Percentiles rank a stretch among this genome's conserved stretches.
Evolutionary conservation across 768 basidiomycete genomes (phyloP).

Genomic region (Hydnomerulius pinastri): DNA sequence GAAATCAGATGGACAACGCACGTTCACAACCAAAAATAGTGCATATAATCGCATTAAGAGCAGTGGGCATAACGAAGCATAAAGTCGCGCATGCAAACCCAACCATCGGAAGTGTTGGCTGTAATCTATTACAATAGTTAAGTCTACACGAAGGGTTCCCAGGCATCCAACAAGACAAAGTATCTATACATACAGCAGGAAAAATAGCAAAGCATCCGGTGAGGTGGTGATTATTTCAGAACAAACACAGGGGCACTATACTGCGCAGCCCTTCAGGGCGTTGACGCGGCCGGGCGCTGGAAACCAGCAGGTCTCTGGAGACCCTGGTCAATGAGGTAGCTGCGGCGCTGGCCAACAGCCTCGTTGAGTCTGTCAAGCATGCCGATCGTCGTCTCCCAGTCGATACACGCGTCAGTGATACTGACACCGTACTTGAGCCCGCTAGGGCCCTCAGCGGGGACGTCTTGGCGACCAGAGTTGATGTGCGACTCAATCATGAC

Average conservation of each 20-base stretch:
- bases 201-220: background rate
- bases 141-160: background rate
- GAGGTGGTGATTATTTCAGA: background rate
- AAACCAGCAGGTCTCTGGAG: constrained; percentile 30
- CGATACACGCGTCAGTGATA: constrained; percentile 91
- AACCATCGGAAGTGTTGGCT: background rate
- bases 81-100: background rate
- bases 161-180: background rate
- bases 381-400: constrained; percentile 75
- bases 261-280: constrained; percentile 7
- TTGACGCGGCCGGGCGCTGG: constrained; percentile 17
- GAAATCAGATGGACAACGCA: too few species aligned
- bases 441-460: constrained; percentile 69
- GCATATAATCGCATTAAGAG: too few species aligned
- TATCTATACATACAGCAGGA: background rate
- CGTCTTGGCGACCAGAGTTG: constrained; percentile 87
- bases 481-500: constrained; percentile 98
- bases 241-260: background rate
- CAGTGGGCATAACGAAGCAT: background rate
- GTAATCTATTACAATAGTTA: background rate
- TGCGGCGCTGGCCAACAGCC: constrained; percentile 31
- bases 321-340: constrained; percentile 24
- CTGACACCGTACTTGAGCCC: constrained; percentile 78
- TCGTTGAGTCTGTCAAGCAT: constrained; percentile 77
- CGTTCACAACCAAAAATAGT: too few species aligned